phyloP scores from a whole-genome alignment of 2,329 filamentous ascomycete species.

The Apiospora arundinis region DNA sequence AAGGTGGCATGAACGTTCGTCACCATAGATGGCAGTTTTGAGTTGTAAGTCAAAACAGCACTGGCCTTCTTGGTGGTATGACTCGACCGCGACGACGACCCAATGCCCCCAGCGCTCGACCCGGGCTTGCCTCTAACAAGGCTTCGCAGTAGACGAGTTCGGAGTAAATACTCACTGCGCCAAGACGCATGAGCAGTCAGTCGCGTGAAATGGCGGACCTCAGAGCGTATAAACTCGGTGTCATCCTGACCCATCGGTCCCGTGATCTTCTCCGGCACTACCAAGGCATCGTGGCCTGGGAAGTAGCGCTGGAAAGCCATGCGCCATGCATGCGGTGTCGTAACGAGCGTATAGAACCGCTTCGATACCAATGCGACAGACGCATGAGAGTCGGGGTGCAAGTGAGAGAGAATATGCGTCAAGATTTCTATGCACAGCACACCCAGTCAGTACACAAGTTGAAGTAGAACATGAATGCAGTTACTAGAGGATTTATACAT shows the following conservation, averaged over 20 bases:
- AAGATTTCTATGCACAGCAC: slow-evolving; percentile 72
- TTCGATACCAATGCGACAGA: slow-evolving; percentile 85
- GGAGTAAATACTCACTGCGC: slow-evolving; percentile 92
- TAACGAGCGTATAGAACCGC: slow-evolving; percentile 85
- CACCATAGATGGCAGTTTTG: slow-evolving; percentile 79
- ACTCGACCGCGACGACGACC: slow-evolving; percentile 56
- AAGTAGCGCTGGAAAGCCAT: slow-evolving; percentile 93
- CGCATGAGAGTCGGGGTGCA: slow-evolving; percentile 83
- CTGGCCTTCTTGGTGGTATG: slow-evolving; percentile 68
- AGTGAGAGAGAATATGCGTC: slow-evolving; percentile 88
- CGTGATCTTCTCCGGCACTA: slow-evolving; percentile 40
- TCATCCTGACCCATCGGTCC: slow-evolving; percentile 52
- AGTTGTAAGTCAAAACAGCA: slow-evolving; percentile 84
- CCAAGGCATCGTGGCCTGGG: slow-evolving; percentile 71
- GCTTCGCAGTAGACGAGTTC: slow-evolving; percentile 83
- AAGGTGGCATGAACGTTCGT: slow-evolving; percentile 84
- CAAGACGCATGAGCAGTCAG: slow-evolving; percentile 87
- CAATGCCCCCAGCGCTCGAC: slow-evolving; percentile 58
- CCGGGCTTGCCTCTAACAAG: slow-evolving; percentile 81
- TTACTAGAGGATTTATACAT: slow-evolving; percentile 36
- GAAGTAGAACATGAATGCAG: slow-evolving; percentile 23
- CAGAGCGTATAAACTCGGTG: slow-evolving; percentile 66
- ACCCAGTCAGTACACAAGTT: slow-evolving; percentile 19
- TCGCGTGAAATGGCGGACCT: slow-evolving; percentile 80
- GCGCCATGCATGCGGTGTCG: slow-evolving; percentile 91